Conservation (phyloP, 2,329 filamentous ascomycete genomes). For the Septoria linicola region DNA sequence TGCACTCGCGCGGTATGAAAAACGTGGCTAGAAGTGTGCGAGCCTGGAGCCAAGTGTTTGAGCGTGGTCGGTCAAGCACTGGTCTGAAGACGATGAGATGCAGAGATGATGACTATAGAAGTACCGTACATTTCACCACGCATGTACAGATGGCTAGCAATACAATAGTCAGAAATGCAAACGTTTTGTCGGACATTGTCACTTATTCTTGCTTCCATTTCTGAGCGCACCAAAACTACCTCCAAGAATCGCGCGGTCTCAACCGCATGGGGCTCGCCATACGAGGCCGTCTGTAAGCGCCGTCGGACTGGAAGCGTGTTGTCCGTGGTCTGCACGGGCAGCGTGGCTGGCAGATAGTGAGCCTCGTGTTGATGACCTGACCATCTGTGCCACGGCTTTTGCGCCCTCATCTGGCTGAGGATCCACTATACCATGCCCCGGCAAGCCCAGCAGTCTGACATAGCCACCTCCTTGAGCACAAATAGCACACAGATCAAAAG, state of each 20-base stretch:
- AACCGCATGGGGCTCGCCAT: too few relatives aligned
- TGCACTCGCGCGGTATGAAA: too few relatives aligned
- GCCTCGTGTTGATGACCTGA: neutral
- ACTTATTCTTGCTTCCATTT: neutral
- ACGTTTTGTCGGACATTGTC: neutral
- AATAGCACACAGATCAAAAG: neutral
- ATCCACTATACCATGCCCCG: neutral
- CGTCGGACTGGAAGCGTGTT: too few relatives aligned
- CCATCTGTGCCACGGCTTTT: slow-evolving; percentile 7
- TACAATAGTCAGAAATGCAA: neutral
- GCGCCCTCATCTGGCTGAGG: slow-evolving; percentile 3
- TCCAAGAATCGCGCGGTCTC: too few relatives aligned
- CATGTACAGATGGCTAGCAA: slow-evolving; percentile 1
- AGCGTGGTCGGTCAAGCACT: too few relatives aligned
- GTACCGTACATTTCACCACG: neutral
- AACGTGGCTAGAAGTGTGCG: too few relatives aligned
- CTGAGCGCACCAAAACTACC: neutral
- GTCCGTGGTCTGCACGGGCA: too few relatives aligned
- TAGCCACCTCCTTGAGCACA: slow-evolving; percentile 11
- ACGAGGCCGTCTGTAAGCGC: too few relatives aligned
- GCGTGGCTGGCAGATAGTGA: neutral
- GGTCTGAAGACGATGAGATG: neutral
- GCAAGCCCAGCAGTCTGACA: neutral
- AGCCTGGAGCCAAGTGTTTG: too few relatives aligned
- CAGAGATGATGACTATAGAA: neutral